A percentile compares a stretch with the other conserved stretches of the same genome.
Evolutionary conservation across 176 grass and related monocot species (phyloP).

Genomic region (Carex littledalei): DNA sequence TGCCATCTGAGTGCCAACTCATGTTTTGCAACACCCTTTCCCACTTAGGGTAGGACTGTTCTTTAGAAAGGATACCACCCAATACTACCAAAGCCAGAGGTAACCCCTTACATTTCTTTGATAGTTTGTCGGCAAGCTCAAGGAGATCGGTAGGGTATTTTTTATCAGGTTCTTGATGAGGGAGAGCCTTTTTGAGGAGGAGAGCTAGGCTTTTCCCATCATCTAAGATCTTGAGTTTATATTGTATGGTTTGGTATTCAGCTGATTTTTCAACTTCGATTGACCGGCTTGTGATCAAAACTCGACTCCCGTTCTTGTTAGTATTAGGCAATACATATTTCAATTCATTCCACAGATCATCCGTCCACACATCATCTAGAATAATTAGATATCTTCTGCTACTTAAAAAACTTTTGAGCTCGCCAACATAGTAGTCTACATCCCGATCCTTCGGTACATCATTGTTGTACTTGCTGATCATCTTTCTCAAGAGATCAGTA

Average conservation of each 20-base stretch:
- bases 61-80: not conserved
- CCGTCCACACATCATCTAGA: not conserved
- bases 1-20: not conserved
- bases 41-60: not conserved
- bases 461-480: too few species aligned
- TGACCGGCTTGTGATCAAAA: not conserved
- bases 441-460: too few species aligned
- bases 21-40: not conserved
- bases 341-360: not conserved
- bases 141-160: not conserved
- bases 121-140: not conserved
- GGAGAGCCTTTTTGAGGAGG: conserved; percentile 1
- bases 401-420: not conserved
- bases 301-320: not conserved
- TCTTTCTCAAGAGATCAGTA: too few species aligned
- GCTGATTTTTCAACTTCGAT: not conserved
- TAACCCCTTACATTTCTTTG: not conserved
- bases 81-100: not conserved
- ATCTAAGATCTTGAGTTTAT: not conserved
- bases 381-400: not conserved
- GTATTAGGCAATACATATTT: not conserved
- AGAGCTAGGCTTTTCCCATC: not conserved
- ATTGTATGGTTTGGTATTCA: not conserved
- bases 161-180: not conserved
- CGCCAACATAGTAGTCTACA: too few species aligned